A percentile compares a stretch with the other conserved stretches of the same genome.
Evolutionary conservation across 2,329 filamentous ascomycete genomes (phyloP).

Genomic region (Ceratocystis smalleyi): DNA sequence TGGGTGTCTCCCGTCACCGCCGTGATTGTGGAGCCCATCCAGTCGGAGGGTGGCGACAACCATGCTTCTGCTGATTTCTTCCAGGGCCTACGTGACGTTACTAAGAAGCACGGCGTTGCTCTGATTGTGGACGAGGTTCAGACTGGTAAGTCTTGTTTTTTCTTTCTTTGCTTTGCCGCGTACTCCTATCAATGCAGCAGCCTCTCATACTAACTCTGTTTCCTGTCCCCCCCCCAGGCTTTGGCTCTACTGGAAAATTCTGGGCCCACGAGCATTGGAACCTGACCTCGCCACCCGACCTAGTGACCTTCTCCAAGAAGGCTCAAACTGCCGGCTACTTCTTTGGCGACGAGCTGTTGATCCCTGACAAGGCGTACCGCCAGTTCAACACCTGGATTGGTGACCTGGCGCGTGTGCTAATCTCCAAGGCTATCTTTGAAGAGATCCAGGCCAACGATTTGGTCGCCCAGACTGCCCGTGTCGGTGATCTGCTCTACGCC

Average conservation of each 20-base stretch:
- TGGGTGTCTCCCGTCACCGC: constrained; percentile 70
- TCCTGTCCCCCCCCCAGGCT: constrained; percentile 34
- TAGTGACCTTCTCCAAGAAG: constrained; percentile 93
- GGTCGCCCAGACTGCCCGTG: constrained; percentile 58
- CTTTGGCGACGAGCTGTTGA: constrained; percentile 62
- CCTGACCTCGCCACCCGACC: constrained; percentile 63
- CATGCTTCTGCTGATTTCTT: constrained; percentile 82
- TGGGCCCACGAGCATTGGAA: constrained; percentile 96
- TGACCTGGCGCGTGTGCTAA: constrained; percentile 66
- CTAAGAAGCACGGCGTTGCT: constrained; percentile 59
- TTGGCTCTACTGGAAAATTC: constrained; percentile 85
- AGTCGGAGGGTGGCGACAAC: constrained; percentile 90
- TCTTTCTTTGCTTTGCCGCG: neutral
- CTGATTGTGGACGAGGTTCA: constrained; percentile 92
- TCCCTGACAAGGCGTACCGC: constrained; percentile 84
- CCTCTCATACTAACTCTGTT: neutral
- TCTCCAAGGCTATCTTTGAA: constrained; percentile 73
- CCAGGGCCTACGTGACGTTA: constrained; percentile 64
- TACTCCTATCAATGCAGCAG: neutral
- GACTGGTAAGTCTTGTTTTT: constrained; percentile 37
- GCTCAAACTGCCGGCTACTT: constrained; percentile 89
- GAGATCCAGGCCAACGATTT: constrained; percentile 64
- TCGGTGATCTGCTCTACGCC: constrained; percentile 52
- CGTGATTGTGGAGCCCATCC: constrained; percentile 75
- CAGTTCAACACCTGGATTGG: constrained; percentile 99